phyloP scores from a whole-genome alignment of 1,139 yeast species.

The Saccharomyces hybrid region DNA sequence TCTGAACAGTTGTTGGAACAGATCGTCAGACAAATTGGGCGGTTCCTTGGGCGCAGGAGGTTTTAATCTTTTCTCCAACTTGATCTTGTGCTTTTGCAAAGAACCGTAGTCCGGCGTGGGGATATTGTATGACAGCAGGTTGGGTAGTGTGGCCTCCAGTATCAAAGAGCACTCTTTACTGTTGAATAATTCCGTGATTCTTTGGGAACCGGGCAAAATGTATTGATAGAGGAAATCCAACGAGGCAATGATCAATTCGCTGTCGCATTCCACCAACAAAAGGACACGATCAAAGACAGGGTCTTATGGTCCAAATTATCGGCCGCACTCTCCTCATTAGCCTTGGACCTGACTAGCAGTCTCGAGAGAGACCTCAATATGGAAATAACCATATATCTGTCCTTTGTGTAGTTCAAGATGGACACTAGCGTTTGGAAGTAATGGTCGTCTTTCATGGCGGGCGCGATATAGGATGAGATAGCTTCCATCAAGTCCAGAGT shows the following conservation, averaged over 20 bases:
- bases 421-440: constrained; percentile 46
- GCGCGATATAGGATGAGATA: constrained; percentile 72
- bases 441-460: constrained; percentile 57
- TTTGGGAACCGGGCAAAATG: constrained; percentile 42
- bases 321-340: constrained; percentile 40
- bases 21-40: constrained; percentile 54
- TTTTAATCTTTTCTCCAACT: constrained; percentile 37
- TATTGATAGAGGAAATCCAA: constrained; percentile 63
- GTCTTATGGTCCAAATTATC: constrained; percentile 36
- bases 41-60: constrained; percentile 49
- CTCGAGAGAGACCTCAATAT: constrained; percentile 49
- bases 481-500: constrained; percentile 78
- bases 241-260: constrained; percentile 55
- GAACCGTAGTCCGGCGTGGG: constrained; percentile 30
- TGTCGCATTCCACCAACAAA: constrained; percentile 44
- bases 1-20: constrained; percentile 52
- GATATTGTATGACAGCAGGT: constrained; percentile 51
- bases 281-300: constrained; percentile 41
- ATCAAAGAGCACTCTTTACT: constrained; percentile 40
- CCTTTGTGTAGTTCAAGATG: constrained; percentile 43
- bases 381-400: constrained; percentile 48
- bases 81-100: constrained; percentile 37
- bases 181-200: constrained; percentile 35
- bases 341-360: constrained; percentile 40
- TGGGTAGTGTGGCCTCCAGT: constrained; percentile 52